phyloP scores from a whole-genome alignment of 305 asterid species.

The Euphrasia arctica region DNA sequence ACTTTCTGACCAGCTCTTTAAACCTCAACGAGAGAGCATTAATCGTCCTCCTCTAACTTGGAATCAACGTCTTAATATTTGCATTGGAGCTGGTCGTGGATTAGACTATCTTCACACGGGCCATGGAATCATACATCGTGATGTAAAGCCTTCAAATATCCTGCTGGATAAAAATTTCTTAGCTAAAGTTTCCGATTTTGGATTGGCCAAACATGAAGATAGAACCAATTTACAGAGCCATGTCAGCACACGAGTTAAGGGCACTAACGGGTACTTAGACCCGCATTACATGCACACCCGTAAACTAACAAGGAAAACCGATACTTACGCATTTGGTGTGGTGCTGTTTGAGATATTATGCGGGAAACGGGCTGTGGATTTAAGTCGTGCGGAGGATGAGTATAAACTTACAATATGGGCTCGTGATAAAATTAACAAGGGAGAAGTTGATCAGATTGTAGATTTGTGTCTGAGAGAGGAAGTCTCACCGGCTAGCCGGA shows the following conservation, averaged over 20 bases:
- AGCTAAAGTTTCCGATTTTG: conserved; percentile 3
- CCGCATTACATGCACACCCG: neutral
- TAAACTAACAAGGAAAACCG: neutral
- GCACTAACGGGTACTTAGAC: conserved; percentile 1
- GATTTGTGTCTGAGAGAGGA: conserved; percentile 30
- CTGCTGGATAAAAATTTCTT: neutral
- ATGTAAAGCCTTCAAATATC: neutral
- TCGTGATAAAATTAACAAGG: conserved; percentile 19
- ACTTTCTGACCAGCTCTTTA: neutral
- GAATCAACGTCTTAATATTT: neutral
- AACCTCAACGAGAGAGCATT: neutral
- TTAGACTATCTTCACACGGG: conserved; percentile 1
- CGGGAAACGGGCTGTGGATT: neutral
- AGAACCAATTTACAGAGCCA: neutral
- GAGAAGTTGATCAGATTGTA: conserved; percentile 33
- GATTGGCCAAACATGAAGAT: neutral
- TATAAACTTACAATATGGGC: neutral
- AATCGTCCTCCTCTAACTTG: neutral
- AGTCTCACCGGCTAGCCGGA: conserved; percentile 30
- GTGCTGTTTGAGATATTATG: neutral
- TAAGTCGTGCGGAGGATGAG: neutral
- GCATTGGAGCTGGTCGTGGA: neutral
- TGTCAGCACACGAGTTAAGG: neutral
- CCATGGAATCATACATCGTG: neutral
- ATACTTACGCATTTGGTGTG: neutral